Base-by-base conservation (phyloP, 208 protist genomes). In the Acanthamoeba healyi region DNA sequence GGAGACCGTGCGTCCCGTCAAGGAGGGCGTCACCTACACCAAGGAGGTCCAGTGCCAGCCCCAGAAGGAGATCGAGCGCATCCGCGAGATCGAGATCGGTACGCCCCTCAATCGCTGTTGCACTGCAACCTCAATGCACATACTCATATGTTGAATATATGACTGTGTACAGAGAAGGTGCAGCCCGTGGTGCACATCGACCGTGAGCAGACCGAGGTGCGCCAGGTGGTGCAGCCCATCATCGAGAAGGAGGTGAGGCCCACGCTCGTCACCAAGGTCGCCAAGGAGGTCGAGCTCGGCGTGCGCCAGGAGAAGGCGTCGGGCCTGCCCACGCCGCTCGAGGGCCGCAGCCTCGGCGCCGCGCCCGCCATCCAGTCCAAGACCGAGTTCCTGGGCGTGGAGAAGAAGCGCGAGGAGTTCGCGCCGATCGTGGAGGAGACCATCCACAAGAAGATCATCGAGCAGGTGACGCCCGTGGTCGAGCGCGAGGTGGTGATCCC, bases 121-220 rank as follows among this genome's bases (percentile, higher is more conserved):
- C n/a, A n/a, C n/a, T n/a, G n/a, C n/a, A n/a, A n/a, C n/a, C n/a
- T n/a, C n/a, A n/a, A n/a, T n/a, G n/a, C n/a, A n/a, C n/a, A n/a
- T n/a, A n/a, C n/a, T n/a, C n/a, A n/a, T n/a, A n/a, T n/a, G n/a
- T n/a, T n/a, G n/a, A n/a, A n/a, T n/a, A n/a, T n/a, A n/a, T n/a
- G n/a, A n/a, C n/a, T n/a, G n/a, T n/a, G n/a, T n/a, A n/a, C n/a
- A 72, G 70, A 79, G 70, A 79, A 79, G 70, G 70, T 79, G 70
- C n/a, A 79, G 36, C 70, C 70, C 36, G 70, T 79, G 34, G 70
- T 79, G n/a, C 70, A 79, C 70, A 44, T 79, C 14, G 70, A 79
- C 70, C 70, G 70, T 42, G 70, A 79, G 36, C 70, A 79, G 70
- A 79, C 70, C 36, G 70, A 79, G 26, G 70, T 79, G 34, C n/a